Evolutionary conservation across 768 basidiomycete genomes (phyloP).

Genomic region (Leccinum fibrillosum): DNA sequence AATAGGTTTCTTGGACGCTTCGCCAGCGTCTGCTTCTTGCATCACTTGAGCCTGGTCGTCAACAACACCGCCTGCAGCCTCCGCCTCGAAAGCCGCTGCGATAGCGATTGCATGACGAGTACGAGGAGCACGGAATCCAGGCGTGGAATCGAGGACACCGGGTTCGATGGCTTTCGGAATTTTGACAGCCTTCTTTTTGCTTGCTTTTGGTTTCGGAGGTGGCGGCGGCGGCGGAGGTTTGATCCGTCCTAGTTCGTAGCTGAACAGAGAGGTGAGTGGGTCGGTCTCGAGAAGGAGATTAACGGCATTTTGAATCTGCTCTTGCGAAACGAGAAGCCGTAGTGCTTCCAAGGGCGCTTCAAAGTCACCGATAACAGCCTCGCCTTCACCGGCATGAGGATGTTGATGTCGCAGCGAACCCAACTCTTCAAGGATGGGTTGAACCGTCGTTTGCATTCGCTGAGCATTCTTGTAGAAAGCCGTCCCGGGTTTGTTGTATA

Average conservation of each 20-base stretch:
- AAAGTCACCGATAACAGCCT: conserved; percentile 57
- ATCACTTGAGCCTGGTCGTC: conserved; percentile 10
- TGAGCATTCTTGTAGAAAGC: conserved; percentile 66
- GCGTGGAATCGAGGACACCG: conserved; percentile 35
- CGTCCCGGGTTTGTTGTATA: conserved; percentile 81
- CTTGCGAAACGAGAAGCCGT: conserved; percentile 51
- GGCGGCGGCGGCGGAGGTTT: conserved; percentile 63
- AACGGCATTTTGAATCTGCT: conserved; percentile 49
- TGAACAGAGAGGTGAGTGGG: conserved; percentile 66
- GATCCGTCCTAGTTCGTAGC: conserved; percentile 58
- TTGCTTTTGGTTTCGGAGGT: conserved; percentile 39
- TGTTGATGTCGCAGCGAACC: conserved; percentile 17
- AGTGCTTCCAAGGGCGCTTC: conserved; percentile 65
- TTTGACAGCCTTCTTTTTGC: conserved; percentile 38
- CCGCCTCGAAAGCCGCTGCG: conserved; percentile 42
- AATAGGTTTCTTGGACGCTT: conserved; percentile 28
- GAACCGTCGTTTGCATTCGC: conserved; percentile 48
- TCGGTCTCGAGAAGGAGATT: conserved; percentile 53
- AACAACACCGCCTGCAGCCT: conserved; percentile 24
- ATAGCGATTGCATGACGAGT: conserved; percentile 45
- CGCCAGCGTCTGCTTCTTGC: conserved; percentile 9
- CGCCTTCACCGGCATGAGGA: conserved; percentile 5
- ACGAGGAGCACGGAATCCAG: conserved; percentile 49
- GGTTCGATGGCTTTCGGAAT: conserved; percentile 19
- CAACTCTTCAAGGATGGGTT: conserved; percentile 35